Conservation (phyloP, 2,329 filamentous ascomycete genomes). For the Fusarium chlamydosporum region DNA sequence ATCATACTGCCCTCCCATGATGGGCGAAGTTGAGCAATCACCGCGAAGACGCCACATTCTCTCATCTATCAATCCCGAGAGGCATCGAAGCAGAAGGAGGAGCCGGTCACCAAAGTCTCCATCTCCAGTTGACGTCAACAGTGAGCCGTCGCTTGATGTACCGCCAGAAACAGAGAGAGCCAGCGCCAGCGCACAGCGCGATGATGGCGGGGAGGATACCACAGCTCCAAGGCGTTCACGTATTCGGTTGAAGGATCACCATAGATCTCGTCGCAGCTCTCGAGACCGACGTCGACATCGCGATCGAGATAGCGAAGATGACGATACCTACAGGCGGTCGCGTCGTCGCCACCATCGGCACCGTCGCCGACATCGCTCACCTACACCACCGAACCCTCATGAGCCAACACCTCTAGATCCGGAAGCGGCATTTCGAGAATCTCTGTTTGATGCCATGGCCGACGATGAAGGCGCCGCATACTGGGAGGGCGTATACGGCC, state of each 20-base stretch:
- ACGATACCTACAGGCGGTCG: constrained; percentile 41
- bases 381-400: constrained; percentile 64
- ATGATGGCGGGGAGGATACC: constrained; percentile 40
- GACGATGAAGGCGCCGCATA: constrained; percentile 96
- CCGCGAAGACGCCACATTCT: constrained; percentile 64
- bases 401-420: constrained; percentile 69
- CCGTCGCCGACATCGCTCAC: constrained; percentile 58
- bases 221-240: constrained; percentile 53
- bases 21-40: constrained; percentile 55
- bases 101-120: constrained; percentile 26
- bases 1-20: constrained; percentile 50
- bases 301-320: constrained; percentile 40
- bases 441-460: constrained; percentile 95
- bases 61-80: constrained; percentile 61
- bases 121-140: constrained; percentile 19
- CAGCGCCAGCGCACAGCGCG: constrained; percentile 21
- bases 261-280: constrained; percentile 50
- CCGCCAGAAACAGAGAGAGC: constrained; percentile 21
- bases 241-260: constrained; percentile 54
- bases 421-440: constrained; percentile 87
- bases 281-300: constrained; percentile 35
- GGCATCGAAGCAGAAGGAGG: constrained; percentile 23
- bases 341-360: constrained; percentile 53
- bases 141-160: constrained; percentile 16
- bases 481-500: constrained; percentile 97